Conservation (phyloP, 1,284 basidiomycete genomes). For the Fomitopsis betulina region DNA sequence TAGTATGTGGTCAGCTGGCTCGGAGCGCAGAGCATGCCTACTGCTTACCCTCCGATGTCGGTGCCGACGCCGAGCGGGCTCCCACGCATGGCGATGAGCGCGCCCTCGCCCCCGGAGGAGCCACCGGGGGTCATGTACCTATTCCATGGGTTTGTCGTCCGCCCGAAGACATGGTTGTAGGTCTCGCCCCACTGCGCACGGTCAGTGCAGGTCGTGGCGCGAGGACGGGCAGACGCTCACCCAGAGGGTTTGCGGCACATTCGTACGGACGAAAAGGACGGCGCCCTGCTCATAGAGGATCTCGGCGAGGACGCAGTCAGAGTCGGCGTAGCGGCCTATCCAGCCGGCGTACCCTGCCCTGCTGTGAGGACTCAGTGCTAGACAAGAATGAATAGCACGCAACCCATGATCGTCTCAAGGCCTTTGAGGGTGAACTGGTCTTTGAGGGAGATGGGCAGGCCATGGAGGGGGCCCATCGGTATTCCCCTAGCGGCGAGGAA, state of each 20-base stretch:
- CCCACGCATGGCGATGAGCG: constrained; percentile 51
- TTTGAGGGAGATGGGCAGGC: constrained; percentile 45
- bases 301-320: constrained; percentile 42
- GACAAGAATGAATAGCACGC: constrained; percentile 9
- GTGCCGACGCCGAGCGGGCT: constrained; percentile 64
- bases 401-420: constrained; percentile 52
- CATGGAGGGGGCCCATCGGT: constrained; percentile 43
- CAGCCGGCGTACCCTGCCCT: constrained; percentile 26
- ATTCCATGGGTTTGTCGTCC: constrained; percentile 64
- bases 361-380: constrained; percentile 4
- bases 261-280: constrained; percentile 66
- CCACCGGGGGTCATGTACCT: constrained; percentile 49
- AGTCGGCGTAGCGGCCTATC: constrained; percentile 20
- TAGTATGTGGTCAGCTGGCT: neutral
- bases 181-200: constrained; percentile 55
- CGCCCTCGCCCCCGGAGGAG: constrained; percentile 59
- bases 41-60: constrained; percentile 57
- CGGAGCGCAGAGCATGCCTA: neutral
- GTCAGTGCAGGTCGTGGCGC: neutral
- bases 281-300: constrained; percentile 58
- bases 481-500: constrained; percentile 32
- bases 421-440: constrained; percentile 52
- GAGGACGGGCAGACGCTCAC: constrained; percentile 7
- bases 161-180: constrained; percentile 60
- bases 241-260: constrained; percentile 61